phyloP scores from a whole-genome alignment of 345 rosid species.

The Psidium guajava region DNA sequence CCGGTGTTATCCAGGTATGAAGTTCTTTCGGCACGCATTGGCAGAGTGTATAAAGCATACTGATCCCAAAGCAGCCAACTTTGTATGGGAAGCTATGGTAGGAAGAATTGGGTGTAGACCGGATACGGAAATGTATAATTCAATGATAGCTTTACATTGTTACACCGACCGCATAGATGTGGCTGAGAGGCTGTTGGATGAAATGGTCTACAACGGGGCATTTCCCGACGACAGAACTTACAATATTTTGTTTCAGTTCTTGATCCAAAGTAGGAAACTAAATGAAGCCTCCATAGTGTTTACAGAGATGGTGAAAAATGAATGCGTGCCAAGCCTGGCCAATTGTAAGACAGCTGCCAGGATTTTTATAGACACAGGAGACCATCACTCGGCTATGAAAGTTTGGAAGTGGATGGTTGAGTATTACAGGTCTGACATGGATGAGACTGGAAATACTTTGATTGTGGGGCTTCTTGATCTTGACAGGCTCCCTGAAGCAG shows the following conservation, averaged over 20 bases:
- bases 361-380: constrained; percentile 17
- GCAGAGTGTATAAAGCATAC: constrained; percentile 11
- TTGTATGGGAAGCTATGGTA: constrained; percentile 36
- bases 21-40: constrained; percentile 22
- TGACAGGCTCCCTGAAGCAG: constrained; percentile 46
- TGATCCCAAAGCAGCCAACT: constrained; percentile 24
- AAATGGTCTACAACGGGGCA: constrained; percentile 36
- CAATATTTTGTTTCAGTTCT: constrained; percentile 30
- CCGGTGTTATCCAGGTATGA: constrained; percentile 35
- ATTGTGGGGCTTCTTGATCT: constrained; percentile 31
- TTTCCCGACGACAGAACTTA: constrained; percentile 39
- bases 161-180: constrained; percentile 7
- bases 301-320: constrained; percentile 48
- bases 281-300: constrained; percentile 26
- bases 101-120: constrained; percentile 25
- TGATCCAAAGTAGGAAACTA: constrained; percentile 28
- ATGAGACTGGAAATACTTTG: constrained; percentile 42
- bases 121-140: constrained; percentile 33
- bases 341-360: constrained; percentile 31
- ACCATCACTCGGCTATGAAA: constrained; percentile 30
- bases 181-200: constrained; percentile 34
- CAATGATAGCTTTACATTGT: constrained; percentile 36
- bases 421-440: constrained; percentile 26
- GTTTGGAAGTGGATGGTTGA: constrained; percentile 47
- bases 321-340: constrained; percentile 16